Conservation (phyloP, 306 rosid species). For the Hippophae tibetana region DNA sequence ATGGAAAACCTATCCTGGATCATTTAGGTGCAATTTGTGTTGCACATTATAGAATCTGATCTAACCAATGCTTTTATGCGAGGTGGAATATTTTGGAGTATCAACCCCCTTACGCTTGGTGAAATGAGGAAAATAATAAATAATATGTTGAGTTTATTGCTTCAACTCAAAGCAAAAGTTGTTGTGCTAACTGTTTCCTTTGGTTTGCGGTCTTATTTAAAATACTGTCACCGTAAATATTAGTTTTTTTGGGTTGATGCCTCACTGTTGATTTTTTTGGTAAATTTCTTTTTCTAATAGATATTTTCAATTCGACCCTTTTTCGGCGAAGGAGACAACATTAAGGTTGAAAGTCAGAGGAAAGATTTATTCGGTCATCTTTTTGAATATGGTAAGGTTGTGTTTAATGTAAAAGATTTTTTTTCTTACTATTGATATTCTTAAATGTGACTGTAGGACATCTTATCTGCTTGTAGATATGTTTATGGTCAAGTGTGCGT, state of each 20-base stretch:
- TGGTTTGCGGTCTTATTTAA: constrained; percentile 21
- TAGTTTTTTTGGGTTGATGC: constrained; percentile 18
- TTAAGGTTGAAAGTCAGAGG: constrained; percentile 40
- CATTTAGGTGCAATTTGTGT: too few species aligned
- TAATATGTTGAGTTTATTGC: not conserved
- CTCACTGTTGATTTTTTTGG: constrained; percentile 35
- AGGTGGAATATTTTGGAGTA: too few species aligned
- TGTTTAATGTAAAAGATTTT: constrained; percentile 26
- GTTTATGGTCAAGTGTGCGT: too few species aligned
- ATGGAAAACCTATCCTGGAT: too few species aligned
- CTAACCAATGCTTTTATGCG: too few species aligned
- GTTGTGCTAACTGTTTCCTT: constrained; percentile 9
- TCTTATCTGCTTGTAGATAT: too few species aligned
- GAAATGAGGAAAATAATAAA: not conserved
- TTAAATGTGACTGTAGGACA: not conserved
- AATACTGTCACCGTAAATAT: constrained; percentile 15
- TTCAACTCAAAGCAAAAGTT: not conserved
- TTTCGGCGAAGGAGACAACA: constrained; percentile 46
- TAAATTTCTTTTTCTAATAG: constrained; percentile 44
- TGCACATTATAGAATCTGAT: too few species aligned
- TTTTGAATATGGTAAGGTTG: constrained; percentile 53
- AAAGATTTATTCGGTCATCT: constrained; percentile 44
- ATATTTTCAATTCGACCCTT: constrained; percentile 52
- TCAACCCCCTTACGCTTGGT: too few species aligned
- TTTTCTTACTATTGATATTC: constrained; percentile 17